These are phyloP conservation scores for Colletotrichum spinosum DNA, from an alignment of 2,329 filamentous ascomycete genomes.

Conservation along the genomic window DNA sequence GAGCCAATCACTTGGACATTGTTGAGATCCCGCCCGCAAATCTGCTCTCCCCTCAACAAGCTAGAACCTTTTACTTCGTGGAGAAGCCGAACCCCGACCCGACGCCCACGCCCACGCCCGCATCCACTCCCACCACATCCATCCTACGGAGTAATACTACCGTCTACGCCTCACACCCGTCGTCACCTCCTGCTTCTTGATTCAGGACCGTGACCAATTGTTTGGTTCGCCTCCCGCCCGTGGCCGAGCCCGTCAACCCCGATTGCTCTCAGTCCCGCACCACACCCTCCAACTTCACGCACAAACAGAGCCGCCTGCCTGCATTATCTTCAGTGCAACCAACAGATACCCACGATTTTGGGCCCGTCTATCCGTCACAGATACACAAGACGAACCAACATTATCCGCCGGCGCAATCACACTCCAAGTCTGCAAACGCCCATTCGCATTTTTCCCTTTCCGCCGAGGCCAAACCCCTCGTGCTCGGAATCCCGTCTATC, in stretches of 20 bases:
- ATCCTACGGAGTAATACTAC: not conserved
- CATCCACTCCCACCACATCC: not conserved
- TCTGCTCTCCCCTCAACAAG: conserved; percentile 30
- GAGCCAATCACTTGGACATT: conserved; percentile 32
- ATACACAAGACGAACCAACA: conserved; percentile 1
- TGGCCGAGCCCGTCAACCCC: conserved; percentile 26
- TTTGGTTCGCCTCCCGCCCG: conserved; percentile 34
- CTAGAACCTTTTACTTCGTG: conserved; percentile 24
- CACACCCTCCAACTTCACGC: not conserved
- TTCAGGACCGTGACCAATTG: conserved; percentile 31
- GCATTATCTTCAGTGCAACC: conserved; percentile 20
- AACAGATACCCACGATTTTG: conserved; percentile 14
- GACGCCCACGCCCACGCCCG: not conserved
- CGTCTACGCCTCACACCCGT: no score
- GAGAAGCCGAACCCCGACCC: conserved; percentile 19
- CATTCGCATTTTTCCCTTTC: not conserved
- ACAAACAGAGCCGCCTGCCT: conserved; percentile 11
- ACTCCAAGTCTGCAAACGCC: not conserved
- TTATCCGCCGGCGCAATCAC: not conserved
- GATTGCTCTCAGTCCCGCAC: conserved; percentile 21
- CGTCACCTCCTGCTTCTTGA: no score
- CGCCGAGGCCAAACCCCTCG: conserved; percentile 25
- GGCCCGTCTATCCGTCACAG: conserved; percentile 5
- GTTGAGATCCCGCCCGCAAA: conserved; percentile 34
- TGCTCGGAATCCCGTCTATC: not conserved